A percentile compares a stretch with the other conserved stretches of the same genome.
phyloP scores from a whole-genome alignment of 305 asterid species.

The Fraxinus greggii region DNA sequence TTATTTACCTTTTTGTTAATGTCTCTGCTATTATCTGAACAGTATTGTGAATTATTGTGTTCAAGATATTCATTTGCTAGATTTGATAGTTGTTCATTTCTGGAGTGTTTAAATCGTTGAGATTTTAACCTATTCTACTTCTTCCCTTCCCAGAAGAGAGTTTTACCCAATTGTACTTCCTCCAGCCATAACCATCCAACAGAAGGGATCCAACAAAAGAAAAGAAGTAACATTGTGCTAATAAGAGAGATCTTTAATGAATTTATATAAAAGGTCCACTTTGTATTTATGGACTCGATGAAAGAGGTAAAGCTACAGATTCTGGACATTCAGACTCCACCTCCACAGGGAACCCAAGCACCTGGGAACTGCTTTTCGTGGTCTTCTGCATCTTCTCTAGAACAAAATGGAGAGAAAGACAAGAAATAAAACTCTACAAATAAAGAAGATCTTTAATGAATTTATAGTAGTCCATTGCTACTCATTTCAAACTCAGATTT shows the following conservation, averaged over 20 bases:
- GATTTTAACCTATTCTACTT: background rate
- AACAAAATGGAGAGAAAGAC: background rate
- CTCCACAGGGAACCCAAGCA: background rate
- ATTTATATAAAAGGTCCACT: background rate
- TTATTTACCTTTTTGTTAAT: background rate
- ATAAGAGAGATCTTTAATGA: background rate
- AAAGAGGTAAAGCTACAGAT: background rate
- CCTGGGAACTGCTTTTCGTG: background rate
- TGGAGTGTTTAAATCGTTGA: background rate
- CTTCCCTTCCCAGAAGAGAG: background rate
- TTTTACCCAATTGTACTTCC: background rate
- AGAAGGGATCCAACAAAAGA: background rate
- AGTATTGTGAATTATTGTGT: background rate
- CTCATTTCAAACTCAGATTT: background rate
- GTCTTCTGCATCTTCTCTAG: background rate
- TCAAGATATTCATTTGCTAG: background rate
- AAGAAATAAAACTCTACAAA: background rate
- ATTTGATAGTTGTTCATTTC: background rate
- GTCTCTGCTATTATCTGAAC: background rate
- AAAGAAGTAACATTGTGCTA: background rate
- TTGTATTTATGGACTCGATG: background rate
- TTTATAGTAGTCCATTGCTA: background rate
- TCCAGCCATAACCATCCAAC: background rate
- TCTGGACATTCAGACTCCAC: background rate
- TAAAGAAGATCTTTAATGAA: background rate